These are phyloP conservation scores for Teratosphaeria pseudoeucalypti DNA, from an alignment of 2,329 filamentous ascomycete species.

Conservation along the genomic window DNA sequence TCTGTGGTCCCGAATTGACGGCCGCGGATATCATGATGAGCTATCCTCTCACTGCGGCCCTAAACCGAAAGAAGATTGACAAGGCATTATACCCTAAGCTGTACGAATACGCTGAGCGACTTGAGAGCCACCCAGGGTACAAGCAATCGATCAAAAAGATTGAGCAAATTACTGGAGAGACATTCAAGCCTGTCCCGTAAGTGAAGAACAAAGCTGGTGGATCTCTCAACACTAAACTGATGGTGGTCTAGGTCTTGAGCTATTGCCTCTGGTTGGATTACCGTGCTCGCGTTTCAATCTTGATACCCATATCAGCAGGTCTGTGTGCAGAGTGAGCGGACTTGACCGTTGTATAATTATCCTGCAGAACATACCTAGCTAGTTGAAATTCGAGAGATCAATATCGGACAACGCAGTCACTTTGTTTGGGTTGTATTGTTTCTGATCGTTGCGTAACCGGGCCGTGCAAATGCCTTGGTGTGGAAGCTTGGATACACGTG, in stretches of 20 bases:
- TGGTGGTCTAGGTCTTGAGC: not conserved
- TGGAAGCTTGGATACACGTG: no score
- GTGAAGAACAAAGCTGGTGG: not conserved
- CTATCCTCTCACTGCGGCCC: constrained; percentile 39
- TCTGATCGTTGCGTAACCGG: no score
- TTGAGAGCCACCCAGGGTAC: constrained; percentile 37
- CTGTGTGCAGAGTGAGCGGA: no score
- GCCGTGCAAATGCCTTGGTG: no score
- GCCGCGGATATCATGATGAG: constrained; percentile 44
- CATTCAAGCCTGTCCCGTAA: constrained; percentile 2
- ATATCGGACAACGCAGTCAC: no score
- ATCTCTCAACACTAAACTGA: not conserved
- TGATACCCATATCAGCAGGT: not conserved
- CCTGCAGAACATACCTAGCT: no score
- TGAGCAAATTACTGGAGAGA: constrained; percentile 36
- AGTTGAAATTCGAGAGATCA: no score
- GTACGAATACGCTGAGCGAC: constrained; percentile 33
- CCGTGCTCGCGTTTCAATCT: not conserved
- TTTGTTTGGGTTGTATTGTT: no score
- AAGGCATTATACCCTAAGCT: constrained; percentile 38
- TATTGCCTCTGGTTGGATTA: not conserved
- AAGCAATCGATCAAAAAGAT: constrained; percentile 41
- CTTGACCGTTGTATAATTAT: no score
- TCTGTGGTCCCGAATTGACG: constrained; percentile 40
- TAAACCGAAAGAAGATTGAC: constrained; percentile 24